Percentiles rank a stretch among this genome's conserved stretches.
phyloP scores from a whole-genome alignment of 2,329 filamentous ascomycete species.

The Aspergillus sclerotialis region DNA sequence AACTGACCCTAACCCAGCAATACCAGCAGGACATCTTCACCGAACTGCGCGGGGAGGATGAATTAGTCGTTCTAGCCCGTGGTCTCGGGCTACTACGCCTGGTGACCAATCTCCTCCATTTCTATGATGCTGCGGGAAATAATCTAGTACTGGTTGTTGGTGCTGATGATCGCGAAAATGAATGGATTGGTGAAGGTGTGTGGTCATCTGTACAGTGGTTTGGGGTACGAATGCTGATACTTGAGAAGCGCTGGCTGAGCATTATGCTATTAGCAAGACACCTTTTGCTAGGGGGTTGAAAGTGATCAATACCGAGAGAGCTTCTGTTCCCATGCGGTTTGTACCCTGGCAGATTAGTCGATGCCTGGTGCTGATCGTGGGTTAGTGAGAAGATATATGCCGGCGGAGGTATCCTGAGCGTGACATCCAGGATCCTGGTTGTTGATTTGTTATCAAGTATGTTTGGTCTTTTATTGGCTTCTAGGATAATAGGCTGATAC shows the following conservation, averaged over 20 bases:
- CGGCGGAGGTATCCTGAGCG: constrained; percentile 84
- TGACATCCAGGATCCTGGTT: constrained; percentile 90
- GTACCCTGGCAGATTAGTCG: constrained; percentile 4
- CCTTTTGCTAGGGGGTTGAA: constrained; percentile 77
- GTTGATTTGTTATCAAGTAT: constrained; percentile 78
- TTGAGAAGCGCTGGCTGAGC: constrained; percentile 69
- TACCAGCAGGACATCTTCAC: constrained; percentile 96
- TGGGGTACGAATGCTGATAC: constrained; percentile 7
- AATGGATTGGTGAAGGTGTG: constrained; percentile 79
- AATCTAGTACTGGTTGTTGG: constrained; percentile 86
- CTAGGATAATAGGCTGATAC: constrained; percentile 8
- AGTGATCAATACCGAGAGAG: constrained; percentile 89
- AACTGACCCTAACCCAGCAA: constrained; percentile 41
- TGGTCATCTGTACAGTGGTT: not conserved
- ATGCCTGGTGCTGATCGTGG: constrained; percentile 13
- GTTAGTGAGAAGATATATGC: constrained; percentile 81
- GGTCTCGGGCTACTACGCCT: constrained; percentile 88
- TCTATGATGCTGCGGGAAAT: constrained; percentile 91
- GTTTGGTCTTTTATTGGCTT: constrained; percentile 2
- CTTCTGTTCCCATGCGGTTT: constrained; percentile 66
- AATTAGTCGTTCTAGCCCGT: constrained; percentile 83
- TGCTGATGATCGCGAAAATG: constrained; percentile 87
- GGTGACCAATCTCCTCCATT: constrained; percentile 91
- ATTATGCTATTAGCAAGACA: constrained; percentile 81
- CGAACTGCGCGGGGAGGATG: constrained; percentile 82